Conservation (phyloP, 1,284 basidiomycete species). For the Pseudozyma sp. region DNA sequence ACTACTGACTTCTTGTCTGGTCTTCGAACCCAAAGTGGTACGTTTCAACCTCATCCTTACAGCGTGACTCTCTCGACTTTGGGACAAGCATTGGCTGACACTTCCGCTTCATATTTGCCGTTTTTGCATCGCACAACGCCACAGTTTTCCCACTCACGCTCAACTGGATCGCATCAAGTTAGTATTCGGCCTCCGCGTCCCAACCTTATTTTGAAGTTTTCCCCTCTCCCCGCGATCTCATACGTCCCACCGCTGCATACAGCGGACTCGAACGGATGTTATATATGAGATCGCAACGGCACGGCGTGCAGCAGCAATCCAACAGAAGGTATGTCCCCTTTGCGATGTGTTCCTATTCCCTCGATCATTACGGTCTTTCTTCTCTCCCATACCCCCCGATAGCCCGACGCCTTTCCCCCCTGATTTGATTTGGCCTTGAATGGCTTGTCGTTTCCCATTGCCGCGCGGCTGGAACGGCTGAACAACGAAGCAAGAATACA, state of each 20-base stretch:
- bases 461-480: constrained; percentile 4
- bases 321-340: constrained; percentile 38
- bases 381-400: constrained; percentile 11
- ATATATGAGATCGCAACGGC: constrained; percentile 6
- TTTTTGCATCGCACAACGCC: background rate
- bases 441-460: constrained; percentile 11
- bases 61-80: background rate
- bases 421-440: constrained; percentile 40
- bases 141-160: constrained; percentile 64
- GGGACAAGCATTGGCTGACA: background rate
- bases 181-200: constrained; percentile 36
- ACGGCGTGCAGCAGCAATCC: constrained; percentile 1
- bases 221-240: background rate
- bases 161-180: constrained; percentile 69
- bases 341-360: constrained; percentile 9
- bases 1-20: constrained; percentile 64
- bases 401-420: constrained; percentile 39
- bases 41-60: constrained; percentile 11
- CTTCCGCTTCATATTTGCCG: background rate
- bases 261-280: constrained; percentile 46
- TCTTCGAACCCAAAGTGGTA: constrained; percentile 66
- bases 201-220: constrained; percentile 27
- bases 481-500: background rate
- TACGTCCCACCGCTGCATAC: constrained; percentile 40
- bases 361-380: constrained; percentile 18